Conservation (phyloP, 176 grass and related monocot genomes). For the Eremochloa ophiuroides region DNA sequence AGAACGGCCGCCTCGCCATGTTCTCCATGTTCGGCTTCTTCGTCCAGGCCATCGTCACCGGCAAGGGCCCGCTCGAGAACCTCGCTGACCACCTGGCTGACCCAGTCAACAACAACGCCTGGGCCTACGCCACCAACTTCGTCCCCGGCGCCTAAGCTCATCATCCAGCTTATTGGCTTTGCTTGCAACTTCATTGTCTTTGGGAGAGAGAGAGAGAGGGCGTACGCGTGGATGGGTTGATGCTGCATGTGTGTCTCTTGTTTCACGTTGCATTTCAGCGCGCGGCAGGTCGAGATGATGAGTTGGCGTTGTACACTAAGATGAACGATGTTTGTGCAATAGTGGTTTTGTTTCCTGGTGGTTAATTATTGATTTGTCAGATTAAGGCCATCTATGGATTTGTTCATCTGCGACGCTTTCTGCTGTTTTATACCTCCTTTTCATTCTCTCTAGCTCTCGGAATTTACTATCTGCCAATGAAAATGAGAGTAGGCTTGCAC, state of each 20-base stretch:
- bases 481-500: no score
- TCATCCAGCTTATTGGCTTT: no score
- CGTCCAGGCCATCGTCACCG: constrained; percentile 80
- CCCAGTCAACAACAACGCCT: constrained; percentile 83
- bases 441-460: neutral
- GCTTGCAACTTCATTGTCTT: constrained; percentile 10
- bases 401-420: neutral
- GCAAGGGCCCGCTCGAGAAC: constrained; percentile 79
- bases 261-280: constrained; percentile 30
- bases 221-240: constrained; percentile 6
- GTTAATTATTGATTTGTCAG: constrained; percentile 3
- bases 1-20: constrained; percentile 87
- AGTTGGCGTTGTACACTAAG: constrained; percentile 43
- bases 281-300: constrained; percentile 18
- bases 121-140: constrained; percentile 83
- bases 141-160: constrained; percentile 60
- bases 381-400: neutral
- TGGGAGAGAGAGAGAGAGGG: neutral
- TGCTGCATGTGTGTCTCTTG: constrained; percentile 28
- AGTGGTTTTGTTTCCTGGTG: constrained; percentile 21
- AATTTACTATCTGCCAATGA: neutral
- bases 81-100: constrained; percentile 73
- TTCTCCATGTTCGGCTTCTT: constrained; percentile 89
- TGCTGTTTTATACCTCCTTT: neutral
- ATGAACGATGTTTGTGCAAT: constrained; percentile 22